Percentiles rank a stretch among this genome's conserved stretches.
Evolutionary conservation across 2,329 filamentous ascomycete genomes (phyloP).

Genomic region (Thielaviopsis musarum): DNA sequence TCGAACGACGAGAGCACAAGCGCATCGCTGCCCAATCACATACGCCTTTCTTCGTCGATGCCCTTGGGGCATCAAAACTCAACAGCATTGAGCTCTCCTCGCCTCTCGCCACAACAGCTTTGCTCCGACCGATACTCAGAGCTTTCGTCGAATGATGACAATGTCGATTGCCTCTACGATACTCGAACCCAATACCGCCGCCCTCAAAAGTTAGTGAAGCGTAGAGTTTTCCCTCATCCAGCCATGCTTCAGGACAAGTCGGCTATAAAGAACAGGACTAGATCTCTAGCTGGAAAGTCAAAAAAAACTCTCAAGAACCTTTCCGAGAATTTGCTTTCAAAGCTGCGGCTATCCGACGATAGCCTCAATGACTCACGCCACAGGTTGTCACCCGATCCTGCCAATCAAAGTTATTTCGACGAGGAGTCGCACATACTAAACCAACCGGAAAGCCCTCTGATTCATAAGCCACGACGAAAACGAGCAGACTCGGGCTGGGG

Average conservation of each 20-base stretch:
- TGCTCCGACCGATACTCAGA: not conserved
- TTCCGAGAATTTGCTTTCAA: not conserved
- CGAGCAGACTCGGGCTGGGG: constrained; percentile 5
- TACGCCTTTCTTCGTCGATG: not conserved
- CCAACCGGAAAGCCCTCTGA: not conserved
- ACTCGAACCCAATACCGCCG: not conserved
- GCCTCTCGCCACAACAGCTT: not conserved
- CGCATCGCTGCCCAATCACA: not conserved
- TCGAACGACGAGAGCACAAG: not conserved
- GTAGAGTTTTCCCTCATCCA: not conserved
- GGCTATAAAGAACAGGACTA: not conserved
- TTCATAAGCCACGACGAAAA: not conserved
- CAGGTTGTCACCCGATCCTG: not conserved
- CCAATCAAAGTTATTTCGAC: not conserved
- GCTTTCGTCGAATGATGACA: constrained; percentile 1
- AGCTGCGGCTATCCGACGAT: not conserved
- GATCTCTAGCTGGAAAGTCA: not conserved
- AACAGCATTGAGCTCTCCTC: not conserved
- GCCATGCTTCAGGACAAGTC: not conserved
- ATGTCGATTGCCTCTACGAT: not conserved
- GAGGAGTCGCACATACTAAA: not conserved
- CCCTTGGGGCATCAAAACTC: not conserved
- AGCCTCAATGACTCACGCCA: not conserved
- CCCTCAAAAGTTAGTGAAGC: not conserved
- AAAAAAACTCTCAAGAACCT: not conserved